A percentile compares a stretch with the other conserved stretches of the same genome.
These are phyloP conservation scores for Lippia alba DNA, from an alignment of 305 asterid genomes.

Conservation along the genomic window DNA sequence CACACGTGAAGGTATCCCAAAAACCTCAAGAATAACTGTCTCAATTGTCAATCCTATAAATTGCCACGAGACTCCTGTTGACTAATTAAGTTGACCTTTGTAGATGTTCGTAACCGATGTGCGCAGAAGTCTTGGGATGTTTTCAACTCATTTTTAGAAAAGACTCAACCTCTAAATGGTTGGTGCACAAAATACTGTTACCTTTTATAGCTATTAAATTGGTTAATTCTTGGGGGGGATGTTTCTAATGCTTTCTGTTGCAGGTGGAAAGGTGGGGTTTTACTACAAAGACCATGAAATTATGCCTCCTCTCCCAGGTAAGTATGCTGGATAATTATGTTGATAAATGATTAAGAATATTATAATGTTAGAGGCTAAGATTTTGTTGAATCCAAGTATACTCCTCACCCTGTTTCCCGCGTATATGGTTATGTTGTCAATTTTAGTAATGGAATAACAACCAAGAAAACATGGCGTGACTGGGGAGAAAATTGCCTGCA, in stretches of 20 bases:
- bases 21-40: background rate
- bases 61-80: constrained; percentile 6
- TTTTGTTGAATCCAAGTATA: constrained; percentile 9
- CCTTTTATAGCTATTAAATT: background rate
- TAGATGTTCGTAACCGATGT: constrained; percentile 67
- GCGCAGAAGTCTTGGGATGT: constrained; percentile 86
- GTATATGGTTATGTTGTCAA: background rate
- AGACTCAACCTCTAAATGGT: constrained; percentile 78
- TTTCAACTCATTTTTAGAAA: constrained; percentile 60
- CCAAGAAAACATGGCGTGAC: too few relatives aligned
- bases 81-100: constrained; percentile 29
- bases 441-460: too few relatives aligned
- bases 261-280: constrained; percentile 88
- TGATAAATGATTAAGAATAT: background rate
- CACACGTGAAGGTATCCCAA: constrained; percentile 76
- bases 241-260: constrained; percentile 28
- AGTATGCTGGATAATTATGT: constrained; percentile 30
- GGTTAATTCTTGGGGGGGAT: constrained; percentile 1
- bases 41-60: constrained; percentile 1
- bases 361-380: background rate
- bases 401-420: background rate
- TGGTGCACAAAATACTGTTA: constrained; percentile 25
- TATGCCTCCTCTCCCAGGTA: constrained; percentile 89
- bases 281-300: constrained; percentile 85
- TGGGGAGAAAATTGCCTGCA: too few relatives aligned